Evolutionary conservation across 345 rosid genomes (phyloP).

Genomic region (Acer saccharum): DNA sequence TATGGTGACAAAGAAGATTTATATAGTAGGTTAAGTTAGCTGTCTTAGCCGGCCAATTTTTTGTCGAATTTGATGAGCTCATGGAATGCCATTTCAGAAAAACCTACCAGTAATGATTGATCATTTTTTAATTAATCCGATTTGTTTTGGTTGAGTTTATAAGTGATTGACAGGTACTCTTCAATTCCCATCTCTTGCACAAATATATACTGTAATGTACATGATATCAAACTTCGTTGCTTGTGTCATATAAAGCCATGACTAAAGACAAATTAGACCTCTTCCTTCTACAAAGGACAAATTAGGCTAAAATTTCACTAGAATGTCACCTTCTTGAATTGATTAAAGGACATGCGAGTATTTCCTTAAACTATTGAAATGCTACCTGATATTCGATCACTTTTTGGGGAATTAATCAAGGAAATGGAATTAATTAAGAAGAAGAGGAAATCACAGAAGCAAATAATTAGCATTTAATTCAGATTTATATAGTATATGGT

Average conservation of each 20-base stretch:
- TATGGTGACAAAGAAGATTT: conserved; percentile 19
- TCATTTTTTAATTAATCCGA: background rate
- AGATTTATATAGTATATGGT: too few species aligned
- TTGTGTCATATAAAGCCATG: conserved; percentile 40
- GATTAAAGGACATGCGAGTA: background rate
- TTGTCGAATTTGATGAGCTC: conserved; percentile 48
- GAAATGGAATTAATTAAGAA: background rate
- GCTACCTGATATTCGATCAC: background rate
- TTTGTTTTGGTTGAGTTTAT: conserved; percentile 20
- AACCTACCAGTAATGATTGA: conserved; percentile 9
- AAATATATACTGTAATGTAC: background rate
- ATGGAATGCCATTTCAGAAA: conserved; percentile 35
- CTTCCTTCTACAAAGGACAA: conserved; percentile 23
- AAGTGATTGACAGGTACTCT: conserved; percentile 40
- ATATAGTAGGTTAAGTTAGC: conserved; percentile 53
- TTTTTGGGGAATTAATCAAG: background rate
- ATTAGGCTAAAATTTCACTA: conserved; percentile 9
- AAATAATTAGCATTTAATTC: too few species aligned
- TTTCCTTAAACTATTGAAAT: background rate
- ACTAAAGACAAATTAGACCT: conserved; percentile 51
- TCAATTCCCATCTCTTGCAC: conserved; percentile 30
- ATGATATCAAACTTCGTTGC: conserved; percentile 26
- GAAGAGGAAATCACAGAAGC: too few species aligned
- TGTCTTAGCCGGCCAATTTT: conserved; percentile 67
- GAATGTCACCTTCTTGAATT: conserved; percentile 8